Conservation (phyloP, 2,329 filamentous ascomycete species). For the Tolypocladium ovalisporum region DNA sequence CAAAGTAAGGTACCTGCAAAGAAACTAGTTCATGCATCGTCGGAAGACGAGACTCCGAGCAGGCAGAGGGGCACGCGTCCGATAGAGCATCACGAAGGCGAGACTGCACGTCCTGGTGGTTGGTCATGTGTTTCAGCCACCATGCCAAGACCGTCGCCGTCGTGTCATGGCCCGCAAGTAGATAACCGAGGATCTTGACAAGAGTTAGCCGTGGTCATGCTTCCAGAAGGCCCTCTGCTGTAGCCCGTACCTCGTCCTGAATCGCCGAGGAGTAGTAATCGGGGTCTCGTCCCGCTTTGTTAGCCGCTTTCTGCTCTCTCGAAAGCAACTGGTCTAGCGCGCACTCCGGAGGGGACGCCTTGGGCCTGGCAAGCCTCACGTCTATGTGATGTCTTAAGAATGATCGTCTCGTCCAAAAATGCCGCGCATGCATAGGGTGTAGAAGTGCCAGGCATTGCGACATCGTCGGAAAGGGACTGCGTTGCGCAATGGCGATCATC, state of each 20-base stretch:
- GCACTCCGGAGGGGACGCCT: slow-evolving; percentile 6
- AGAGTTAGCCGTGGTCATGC: no score
- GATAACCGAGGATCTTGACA: no score
- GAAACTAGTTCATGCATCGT: no score
- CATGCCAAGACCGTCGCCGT: no score
- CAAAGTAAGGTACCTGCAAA: no score
- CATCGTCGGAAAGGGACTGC: slow-evolving; percentile 9
- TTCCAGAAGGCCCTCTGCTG: no score
- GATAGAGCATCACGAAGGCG: no score
- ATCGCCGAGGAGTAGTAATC: slow-evolving; percentile 20
- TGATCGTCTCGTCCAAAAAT: slow-evolving; percentile 11
- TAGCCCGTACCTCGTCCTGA: slow-evolving; percentile 23
- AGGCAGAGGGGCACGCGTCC: no score
- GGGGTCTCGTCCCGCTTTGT: slow-evolving; percentile 16
- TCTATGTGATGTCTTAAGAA: slow-evolving; percentile 11
- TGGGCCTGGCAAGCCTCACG: slow-evolving; percentile 9
- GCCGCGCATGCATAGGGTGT: slow-evolving; percentile 12
- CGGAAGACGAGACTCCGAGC: no score
- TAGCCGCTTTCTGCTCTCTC: slow-evolving; percentile 19
- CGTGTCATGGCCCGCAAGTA: no score
- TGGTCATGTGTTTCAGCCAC: no score
- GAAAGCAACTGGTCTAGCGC: slow-evolving; percentile 21
- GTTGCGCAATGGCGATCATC: slow-evolving; percentile 13
- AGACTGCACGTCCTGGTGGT: no score
- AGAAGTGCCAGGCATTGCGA: slow-evolving; percentile 12